Conservation (phyloP, 345 rosid species). For the Lepidium didymum region DNA sequence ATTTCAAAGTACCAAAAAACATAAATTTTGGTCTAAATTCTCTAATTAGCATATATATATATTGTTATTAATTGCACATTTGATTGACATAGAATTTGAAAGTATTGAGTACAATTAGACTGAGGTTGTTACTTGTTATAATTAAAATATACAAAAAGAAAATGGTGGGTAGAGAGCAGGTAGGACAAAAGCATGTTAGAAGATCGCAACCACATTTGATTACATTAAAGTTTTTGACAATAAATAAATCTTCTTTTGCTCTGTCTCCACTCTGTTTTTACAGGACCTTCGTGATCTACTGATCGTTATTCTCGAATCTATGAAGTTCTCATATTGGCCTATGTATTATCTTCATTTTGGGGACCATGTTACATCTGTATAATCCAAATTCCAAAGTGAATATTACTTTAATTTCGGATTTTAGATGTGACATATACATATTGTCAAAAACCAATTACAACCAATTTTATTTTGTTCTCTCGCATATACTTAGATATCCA, state of each 20-base stretch:
- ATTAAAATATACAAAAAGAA: neutral
- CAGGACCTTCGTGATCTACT: neutral
- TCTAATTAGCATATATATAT: neutral
- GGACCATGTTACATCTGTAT: neutral
- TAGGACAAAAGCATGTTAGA: conserved; percentile 24
- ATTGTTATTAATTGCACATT: neutral
- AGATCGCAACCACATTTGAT: conserved; percentile 23
- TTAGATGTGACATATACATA: neutral
- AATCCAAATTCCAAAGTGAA: neutral
- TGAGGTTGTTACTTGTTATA: neutral
- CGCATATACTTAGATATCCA: too few relatives aligned
- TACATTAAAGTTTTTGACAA: neutral
- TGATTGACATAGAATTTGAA: neutral
- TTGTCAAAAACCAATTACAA: too few relatives aligned
- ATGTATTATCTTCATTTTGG: neutral
- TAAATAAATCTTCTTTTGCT: neutral
- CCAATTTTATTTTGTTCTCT: too few relatives aligned
- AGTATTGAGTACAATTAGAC: neutral
- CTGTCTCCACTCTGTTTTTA: conserved; percentile 5
- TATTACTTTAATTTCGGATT: neutral
- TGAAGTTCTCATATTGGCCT: neutral
- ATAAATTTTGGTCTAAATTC: neutral
- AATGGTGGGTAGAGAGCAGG: conserved; percentile 14
- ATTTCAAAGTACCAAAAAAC: neutral
- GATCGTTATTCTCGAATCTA: neutral